Base-by-base conservation (phyloP, 257 asterid genomes). In the Solanum appendiculatum region DNA sequence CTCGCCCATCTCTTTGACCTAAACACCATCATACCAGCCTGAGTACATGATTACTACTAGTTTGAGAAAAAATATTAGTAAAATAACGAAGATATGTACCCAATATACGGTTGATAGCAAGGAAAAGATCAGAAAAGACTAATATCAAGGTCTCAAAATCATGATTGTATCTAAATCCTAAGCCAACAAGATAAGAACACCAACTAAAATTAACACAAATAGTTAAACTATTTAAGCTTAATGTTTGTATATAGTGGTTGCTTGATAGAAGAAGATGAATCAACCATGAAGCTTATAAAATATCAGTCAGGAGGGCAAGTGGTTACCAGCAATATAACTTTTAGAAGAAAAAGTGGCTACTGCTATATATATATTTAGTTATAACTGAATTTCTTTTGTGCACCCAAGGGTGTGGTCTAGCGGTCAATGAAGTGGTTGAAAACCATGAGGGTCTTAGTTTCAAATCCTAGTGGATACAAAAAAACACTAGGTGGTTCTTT, bases 1-100 rank as follows among this genome's bases (percentile, higher is more conserved):
- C 36, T 86, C 91, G 74, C 92, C 95, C 63, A 96, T 96, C 92
- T 96, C 99, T 91, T 96, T 94, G 89, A 92, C 94, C 99, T 96
- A 91, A 60, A 73, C 54, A 25, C 60, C 25, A 72, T 44, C 20
- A 75, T 40, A 75, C 83, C 58, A 75, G 58, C 36, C 36, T 75
- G 83, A 75, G 83, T 75, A 75, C 83, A 75, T 75, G 58, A 51
- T 13, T 39, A 75, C n/a, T 31, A 3, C 83, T 75, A 75, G 58
- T 40, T 75, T n/a, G 12, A 39, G 36, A 75, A 75, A 23, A 40
- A n/a, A 74, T 74, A 23, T 39, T 11, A 21, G 33, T 68, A 3
- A 75, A 40, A 40, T 4, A 75, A 25, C 2, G n/a, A 75, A 4
- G 6, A 74, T 6, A 74, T 39, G 33, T 23, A 23, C 58, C 58